phyloP scores from a whole-genome alignment of 257 asterid species.

The Solanum sejunctum region DNA sequence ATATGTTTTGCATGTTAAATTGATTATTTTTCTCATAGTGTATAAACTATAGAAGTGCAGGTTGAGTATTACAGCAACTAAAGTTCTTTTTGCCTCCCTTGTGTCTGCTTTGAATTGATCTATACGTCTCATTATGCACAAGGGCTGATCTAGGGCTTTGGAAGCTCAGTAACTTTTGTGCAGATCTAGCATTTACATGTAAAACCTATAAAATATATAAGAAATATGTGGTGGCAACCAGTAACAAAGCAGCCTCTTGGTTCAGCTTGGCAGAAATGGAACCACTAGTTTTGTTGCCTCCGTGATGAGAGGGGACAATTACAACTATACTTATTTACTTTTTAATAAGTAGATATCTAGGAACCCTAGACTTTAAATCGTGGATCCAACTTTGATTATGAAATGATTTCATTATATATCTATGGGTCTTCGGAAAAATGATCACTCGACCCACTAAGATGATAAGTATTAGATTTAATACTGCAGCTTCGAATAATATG shows the following conservation, averaged over 20 bases:
- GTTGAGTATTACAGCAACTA: background rate
- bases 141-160: background rate
- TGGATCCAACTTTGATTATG: background rate
- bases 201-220: background rate
- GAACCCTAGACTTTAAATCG: background rate
- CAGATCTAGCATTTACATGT: too few relatives aligned
- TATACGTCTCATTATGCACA: background rate
- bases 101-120: background rate
- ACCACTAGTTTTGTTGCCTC: background rate
- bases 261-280: background rate
- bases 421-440: background rate
- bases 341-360: background rate
- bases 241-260: background rate
- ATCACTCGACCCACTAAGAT: background rate
- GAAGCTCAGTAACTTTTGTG: background rate
- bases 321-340: too few relatives aligned
- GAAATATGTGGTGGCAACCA: background rate
- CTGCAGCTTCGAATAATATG: background rate
- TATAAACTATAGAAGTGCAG: background rate
- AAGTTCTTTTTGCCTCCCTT: background rate
- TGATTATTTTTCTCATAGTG: background rate
- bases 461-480: background rate
- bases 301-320: background rate
- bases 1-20: background rate
- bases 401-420: background rate